Evolutionary conservation across 805 yeast genomes (phyloP).

Genomic region (Zygotorulaspora chibaensis): DNA sequence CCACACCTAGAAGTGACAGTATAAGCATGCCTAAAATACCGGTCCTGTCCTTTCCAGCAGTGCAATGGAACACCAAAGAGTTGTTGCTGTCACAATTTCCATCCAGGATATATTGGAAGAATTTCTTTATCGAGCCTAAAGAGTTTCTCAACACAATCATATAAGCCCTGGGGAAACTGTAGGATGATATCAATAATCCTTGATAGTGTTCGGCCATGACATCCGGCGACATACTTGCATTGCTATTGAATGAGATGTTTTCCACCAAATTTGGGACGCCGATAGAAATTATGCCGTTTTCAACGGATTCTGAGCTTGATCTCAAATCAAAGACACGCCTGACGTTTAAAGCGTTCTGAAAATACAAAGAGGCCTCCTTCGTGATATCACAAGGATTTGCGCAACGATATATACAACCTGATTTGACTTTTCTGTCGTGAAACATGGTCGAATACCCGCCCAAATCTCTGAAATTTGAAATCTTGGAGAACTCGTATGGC

Average conservation of each 20-base stretch:
- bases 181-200: slow-evolving; percentile 53
- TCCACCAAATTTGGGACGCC: slow-evolving; percentile 26
- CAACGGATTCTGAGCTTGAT: slow-evolving; percentile 50
- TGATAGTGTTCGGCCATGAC: slow-evolving; percentile 53
- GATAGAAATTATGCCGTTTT: slow-evolving; percentile 29
- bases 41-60: slow-evolving; percentile 86
- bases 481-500: slow-evolving; percentile 26
- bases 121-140: slow-evolving; percentile 41
- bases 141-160: slow-evolving; percentile 53
- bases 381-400: slow-evolving; percentile 58
- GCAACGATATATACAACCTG: slow-evolving; percentile 55
- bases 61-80: slow-evolving; percentile 67
- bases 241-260: slow-evolving; percentile 54
- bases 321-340: slow-evolving; percentile 63
- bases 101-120: slow-evolving; percentile 56
- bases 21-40: slow-evolving; percentile 70
- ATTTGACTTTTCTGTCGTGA: slow-evolving; percentile 42
- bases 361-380: slow-evolving; percentile 40
- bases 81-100: slow-evolving; percentile 34
- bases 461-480: slow-evolving; percentile 69
- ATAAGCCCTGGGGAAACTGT: slow-evolving; percentile 61
- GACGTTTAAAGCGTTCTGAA: slow-evolving; percentile 37
- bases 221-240: slow-evolving; percentile 58
- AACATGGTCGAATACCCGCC: slow-evolving; percentile 62
- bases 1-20: slow-evolving; percentile 60